Conservation (phyloP, 208 protist genomes). For the Trypanosoma scelopori region DNA sequence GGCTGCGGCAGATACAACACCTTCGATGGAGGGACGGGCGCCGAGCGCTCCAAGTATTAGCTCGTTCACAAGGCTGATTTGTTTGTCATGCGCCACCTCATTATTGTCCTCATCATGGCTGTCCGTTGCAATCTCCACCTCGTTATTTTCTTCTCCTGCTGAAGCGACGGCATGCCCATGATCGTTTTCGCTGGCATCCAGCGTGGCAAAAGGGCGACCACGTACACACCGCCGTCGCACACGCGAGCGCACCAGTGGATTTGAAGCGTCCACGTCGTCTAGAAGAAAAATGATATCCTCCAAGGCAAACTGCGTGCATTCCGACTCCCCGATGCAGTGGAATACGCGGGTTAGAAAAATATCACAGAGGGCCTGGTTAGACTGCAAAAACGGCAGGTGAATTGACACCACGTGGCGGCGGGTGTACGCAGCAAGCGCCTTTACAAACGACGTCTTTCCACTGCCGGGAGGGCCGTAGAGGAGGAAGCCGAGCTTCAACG, state of each 20-base stretch:
- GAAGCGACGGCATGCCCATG: not conserved
- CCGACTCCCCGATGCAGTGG: conserved; percentile 51
- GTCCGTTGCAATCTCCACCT: not conserved
- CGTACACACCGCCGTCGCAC: conserved; percentile 28
- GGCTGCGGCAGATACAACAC: not conserved
- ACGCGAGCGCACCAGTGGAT: conserved; percentile 69
- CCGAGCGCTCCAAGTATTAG: conserved; percentile 1
- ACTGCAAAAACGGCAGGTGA: conserved; percentile 62
- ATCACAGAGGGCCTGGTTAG: conserved; percentile 91
- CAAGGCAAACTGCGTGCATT: conserved; percentile 40
- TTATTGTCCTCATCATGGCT: conserved; percentile 1
- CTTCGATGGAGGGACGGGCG: not conserved
- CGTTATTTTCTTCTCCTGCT: not conserved
- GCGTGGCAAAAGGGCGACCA: conserved; percentile 25
- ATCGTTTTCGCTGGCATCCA: not conserved
- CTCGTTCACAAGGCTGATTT: conserved; percentile 7
- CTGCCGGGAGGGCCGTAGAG: conserved; percentile 97
- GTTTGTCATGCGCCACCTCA: not conserved
- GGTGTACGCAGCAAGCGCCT: conserved; percentile 99
- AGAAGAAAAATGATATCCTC: conserved; percentile 88
- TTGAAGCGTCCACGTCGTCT: conserved; percentile 78
- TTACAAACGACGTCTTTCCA: conserved; percentile 98
- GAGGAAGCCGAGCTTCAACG: conserved; percentile 96
- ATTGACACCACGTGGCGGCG: conserved; percentile 88
- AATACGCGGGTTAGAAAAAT: conserved; percentile 75